phyloP scores from a whole-genome alignment of 2,329 filamentous ascomycete species.

The Fusarium sp. region DNA sequence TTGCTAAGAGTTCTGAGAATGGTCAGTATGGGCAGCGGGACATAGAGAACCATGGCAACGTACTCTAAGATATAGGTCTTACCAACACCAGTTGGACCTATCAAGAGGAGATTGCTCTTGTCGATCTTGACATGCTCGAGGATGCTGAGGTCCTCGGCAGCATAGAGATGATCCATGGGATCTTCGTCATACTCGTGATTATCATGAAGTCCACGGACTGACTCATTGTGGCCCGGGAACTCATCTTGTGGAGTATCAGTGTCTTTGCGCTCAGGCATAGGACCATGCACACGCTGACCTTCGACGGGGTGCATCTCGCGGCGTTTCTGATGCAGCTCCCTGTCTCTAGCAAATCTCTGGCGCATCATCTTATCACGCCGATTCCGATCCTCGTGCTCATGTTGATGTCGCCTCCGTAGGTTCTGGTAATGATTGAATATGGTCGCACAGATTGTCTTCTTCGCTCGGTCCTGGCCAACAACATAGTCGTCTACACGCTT shows the following conservation, averaged over 20 bases:
- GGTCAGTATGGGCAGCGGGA: constrained; percentile 29
- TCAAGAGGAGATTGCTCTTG: constrained; percentile 92
- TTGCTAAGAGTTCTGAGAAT: constrained; percentile 83
- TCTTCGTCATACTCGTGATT: constrained; percentile 47
- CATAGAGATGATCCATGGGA: constrained; percentile 59
- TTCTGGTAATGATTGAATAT: constrained; percentile 98
- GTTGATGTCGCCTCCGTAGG: constrained; percentile 80
- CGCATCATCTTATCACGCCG: constrained; percentile 74
- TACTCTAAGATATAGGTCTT: constrained; percentile 93
- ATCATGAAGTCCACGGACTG: constrained; percentile 57
- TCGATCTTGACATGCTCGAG: constrained; percentile 78
- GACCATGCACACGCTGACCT: constrained; percentile 65
- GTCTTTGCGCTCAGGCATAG: constrained; percentile 48
- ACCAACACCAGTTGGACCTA: constrained; percentile 93
- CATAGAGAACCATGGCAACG: constrained; percentile 34
- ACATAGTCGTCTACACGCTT: constrained; percentile 95
- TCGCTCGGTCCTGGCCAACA: constrained; percentile 93
- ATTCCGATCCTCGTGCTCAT: constrained; percentile 75
- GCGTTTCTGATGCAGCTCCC: constrained; percentile 65
- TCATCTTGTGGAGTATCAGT: constrained; percentile 63
- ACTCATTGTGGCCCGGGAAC: constrained; percentile 64
- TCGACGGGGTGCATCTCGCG: constrained; percentile 80
- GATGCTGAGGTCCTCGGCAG: constrained; percentile 59
- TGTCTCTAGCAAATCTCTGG: constrained; percentile 78
- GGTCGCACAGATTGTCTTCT: constrained; percentile 92